Evolutionary conservation across 352 stramenopile genomes (phyloP).

Genomic region (Phytophthora litchii): DNA sequence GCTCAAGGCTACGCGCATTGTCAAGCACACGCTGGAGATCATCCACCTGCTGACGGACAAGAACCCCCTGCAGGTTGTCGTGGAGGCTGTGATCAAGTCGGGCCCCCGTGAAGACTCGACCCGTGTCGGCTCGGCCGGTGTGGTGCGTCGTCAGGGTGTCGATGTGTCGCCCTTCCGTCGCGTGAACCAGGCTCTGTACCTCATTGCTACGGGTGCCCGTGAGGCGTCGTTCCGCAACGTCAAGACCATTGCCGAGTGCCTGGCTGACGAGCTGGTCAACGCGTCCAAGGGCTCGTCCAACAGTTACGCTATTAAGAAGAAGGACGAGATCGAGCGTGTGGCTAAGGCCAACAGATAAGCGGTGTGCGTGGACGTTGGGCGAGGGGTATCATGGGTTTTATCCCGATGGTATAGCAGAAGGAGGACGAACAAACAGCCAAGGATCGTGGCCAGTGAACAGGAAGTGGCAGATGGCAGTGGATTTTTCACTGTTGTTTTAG

Average conservation of each 20-base stretch:
- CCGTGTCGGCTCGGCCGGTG: slow-evolving; percentile 98
- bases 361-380: slow-evolving; percentile 17
- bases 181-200: slow-evolving; percentile 99
- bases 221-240: slow-evolving; percentile 99
- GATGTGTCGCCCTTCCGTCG: slow-evolving; percentile 99
- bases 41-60: slow-evolving; percentile 99
- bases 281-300: slow-evolving; percentile 99
- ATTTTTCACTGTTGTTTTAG: slow-evolving; percentile 6
- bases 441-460: slow-evolving; percentile 15
- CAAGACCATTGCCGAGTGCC: slow-evolving; percentile 99
- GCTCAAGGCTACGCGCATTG: slow-evolving; percentile 98
- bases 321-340: slow-evolving; percentile 99
- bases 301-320: slow-evolving; percentile 99
- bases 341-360: slow-evolving; percentile 99
- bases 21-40: slow-evolving; percentile 99
- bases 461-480: slow-evolving; percentile 1
- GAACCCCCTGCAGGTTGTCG: slow-evolving; percentile 98
- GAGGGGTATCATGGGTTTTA: slow-evolving; percentile 7
- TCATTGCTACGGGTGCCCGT: slow-evolving; percentile 97
- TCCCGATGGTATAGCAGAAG: slow-evolving; percentile 5
- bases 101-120: slow-evolving; percentile 99
- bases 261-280: slow-evolving; percentile 99
- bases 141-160: slow-evolving; percentile 99
- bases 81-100: slow-evolving; percentile 93
- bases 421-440: slow-evolving; percentile 7